These are phyloP conservation scores for Coniochaeta sp. DNA, from an alignment of 2,329 filamentous ascomycete genomes.

Conservation along the genomic window DNA sequence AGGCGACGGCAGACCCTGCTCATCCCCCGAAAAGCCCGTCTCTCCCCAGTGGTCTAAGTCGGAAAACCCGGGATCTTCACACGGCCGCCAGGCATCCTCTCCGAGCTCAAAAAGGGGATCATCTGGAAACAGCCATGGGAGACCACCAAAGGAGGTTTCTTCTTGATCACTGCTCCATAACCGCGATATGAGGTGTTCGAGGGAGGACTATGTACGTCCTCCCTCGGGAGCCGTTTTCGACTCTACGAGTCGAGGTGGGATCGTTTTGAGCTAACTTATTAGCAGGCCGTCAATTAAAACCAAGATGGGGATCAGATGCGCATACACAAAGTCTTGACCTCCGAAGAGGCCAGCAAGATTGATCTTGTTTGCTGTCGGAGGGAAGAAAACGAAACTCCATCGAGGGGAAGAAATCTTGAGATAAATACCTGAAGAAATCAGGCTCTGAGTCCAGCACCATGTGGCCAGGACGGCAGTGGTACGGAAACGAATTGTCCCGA, in stretches of 20 bases:
- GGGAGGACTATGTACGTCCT: neutral
- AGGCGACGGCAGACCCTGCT: neutral
- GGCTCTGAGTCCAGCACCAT: no score
- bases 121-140: neutral
- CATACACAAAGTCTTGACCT: neutral
- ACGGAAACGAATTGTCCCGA: no score
- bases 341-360: neutral
- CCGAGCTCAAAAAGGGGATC: neutral
- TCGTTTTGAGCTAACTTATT: neutral
- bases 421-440: no score
- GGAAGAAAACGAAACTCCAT: no score
- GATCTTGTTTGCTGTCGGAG: no score
- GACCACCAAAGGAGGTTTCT: neutral
- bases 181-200: neutral
- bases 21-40: neutral
- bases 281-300: neutral
- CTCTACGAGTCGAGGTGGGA: neutral
- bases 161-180: neutral
- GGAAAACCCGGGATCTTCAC: neutral
- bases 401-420: no score
- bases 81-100: neutral
- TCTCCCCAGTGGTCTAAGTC: constrained; percentile 1
- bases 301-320: neutral
- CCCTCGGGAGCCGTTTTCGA: neutral
- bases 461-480: no score